Evolutionary conservation across 2,329 filamentous ascomycete species (phyloP).

Genomic region (Ceratocystis cubensis): DNA sequence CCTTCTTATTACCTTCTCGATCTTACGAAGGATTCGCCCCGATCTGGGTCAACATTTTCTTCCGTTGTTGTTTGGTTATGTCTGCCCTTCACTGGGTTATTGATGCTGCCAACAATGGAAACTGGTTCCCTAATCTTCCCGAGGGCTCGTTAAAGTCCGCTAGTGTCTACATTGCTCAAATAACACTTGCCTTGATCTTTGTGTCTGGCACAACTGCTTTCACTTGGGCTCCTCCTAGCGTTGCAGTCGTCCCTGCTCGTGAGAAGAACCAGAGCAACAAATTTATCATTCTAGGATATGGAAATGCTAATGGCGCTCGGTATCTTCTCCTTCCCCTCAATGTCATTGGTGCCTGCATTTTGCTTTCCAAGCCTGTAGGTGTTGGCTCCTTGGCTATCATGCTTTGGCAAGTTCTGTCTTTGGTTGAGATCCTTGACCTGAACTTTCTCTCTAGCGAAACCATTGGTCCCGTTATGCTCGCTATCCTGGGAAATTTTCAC

Average conservation of each 20-base stretch:
- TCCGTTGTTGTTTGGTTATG: constrained; percentile 63
- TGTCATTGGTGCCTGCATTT: constrained; percentile 60
- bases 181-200: constrained; percentile 65
- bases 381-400: constrained; percentile 70
- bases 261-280: constrained; percentile 36
- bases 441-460: constrained; percentile 50
- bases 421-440: constrained; percentile 52
- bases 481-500: constrained; percentile 81
- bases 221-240: constrained; percentile 71
- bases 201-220: constrained; percentile 77
- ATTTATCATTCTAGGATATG: constrained; percentile 78
- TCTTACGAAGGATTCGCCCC: constrained; percentile 81
- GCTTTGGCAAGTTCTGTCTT: constrained; percentile 77
- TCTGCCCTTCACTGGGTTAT: constrained; percentile 76
- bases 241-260: constrained; percentile 53
- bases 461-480: constrained; percentile 74
- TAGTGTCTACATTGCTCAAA: constrained; percentile 67
- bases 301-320: constrained; percentile 81
- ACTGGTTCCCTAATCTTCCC: constrained; percentile 56
- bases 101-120: constrained; percentile 74
- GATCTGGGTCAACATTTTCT: constrained; percentile 68
- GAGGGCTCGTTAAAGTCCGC: constrained; percentile 55
- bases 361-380: constrained; percentile 92
- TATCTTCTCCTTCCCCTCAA: constrained; percentile 77
- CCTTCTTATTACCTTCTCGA: constrained; percentile 67